Evolutionary conservation across 2,329 filamentous ascomycete genomes (phyloP), one percentile per base, ranked within the genome.

Genomic region (Acrocalymma vagum): DNA sequence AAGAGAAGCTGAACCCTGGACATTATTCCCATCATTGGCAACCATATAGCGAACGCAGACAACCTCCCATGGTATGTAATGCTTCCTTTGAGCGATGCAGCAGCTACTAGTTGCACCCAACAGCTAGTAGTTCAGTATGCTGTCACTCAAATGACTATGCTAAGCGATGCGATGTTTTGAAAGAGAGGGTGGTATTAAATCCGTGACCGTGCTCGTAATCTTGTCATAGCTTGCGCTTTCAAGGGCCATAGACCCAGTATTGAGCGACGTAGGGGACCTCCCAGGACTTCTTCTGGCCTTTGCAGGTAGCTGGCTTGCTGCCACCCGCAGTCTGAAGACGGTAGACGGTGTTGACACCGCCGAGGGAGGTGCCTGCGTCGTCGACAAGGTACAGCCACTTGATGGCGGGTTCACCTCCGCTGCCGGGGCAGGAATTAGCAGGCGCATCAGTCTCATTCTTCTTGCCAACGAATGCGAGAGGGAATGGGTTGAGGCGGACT

Each of bases 371-470:
- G 6, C 66, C 65, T 9, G 59, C 67, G 23, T 68, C 64, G 54
- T 75, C 71, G 20, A 57, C 57, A 29, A 79, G 61, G n/a, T 69
- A 67, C 16, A 79, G 58, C 77, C 77, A 79, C 41, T 70, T 64
- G 18, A 79, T 65, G 2, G 73, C 70, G 11, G 44, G 39, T 17
- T 72, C 55, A 14, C 42, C 53, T 17, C 55, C 63, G 14, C 52
- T 51, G 3, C 74, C 74, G 2, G 60, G 55, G 48, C 69, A 74
- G 3, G 73, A 64, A 2, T 38, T 35, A 5, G 42, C 31, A 1
- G 86, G 85, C 0, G 85, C 83, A 22, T 73, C 58, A 26, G 81
- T 74, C 23, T 58, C 64, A 21, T 70, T 75, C 26, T 74, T 48
- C 69, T 83, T 83, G 63, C 76, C 46, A n/a, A 66, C 62, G 15